A percentile compares a stretch with the other conserved stretches of the same genome.
These are phyloP conservation scores for Ustilago vetiveriae DNA, from an alignment of 1,284 basidiomycete genomes.

Conservation along the genomic window DNA sequence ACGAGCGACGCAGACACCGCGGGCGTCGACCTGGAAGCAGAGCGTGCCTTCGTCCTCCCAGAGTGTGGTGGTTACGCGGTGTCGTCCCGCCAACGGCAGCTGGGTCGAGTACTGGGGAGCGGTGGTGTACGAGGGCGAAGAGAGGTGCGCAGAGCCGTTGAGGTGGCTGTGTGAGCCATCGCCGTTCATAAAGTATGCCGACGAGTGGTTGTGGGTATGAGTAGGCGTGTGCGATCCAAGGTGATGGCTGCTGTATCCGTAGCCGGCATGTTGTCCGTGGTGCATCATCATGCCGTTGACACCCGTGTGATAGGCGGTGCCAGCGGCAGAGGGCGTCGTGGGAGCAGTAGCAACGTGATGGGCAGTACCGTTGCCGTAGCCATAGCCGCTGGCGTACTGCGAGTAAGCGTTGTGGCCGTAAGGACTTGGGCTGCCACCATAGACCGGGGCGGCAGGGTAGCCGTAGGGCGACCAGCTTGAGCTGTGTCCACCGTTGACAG, in stretches of 20 bases:
- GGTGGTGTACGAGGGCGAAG: conserved; percentile 57
- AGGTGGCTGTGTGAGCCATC: conserved; percentile 50
- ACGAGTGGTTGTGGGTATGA: conserved; percentile 47
- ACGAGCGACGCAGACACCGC: conserved; percentile 65
- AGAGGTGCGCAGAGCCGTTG: conserved; percentile 45
- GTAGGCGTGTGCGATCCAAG: conserved; percentile 48
- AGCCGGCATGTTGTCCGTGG: conserved; percentile 48
- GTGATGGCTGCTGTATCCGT: conserved; percentile 48
- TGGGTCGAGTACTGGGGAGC: conserved; percentile 62
- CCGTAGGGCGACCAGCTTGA: conserved; percentile 52
- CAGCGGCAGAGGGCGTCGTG: conserved; percentile 42
- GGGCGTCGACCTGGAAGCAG: conserved; percentile 66
- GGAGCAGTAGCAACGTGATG: conserved; percentile 45
- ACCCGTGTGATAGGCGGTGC: conserved; percentile 34
- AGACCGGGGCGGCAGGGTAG: conserved; percentile 48
- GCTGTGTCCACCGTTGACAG: conserved; percentile 47
- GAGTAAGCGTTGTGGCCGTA: conserved; percentile 53
- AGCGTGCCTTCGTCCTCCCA: conserved; percentile 67
- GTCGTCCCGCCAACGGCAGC: conserved; percentile 60
- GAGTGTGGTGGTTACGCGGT: conserved; percentile 65
- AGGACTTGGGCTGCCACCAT: conserved; percentile 44
- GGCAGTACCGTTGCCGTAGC: conserved; percentile 40
- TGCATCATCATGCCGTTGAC: conserved; percentile 56
- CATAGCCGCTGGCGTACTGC: conserved; percentile 49
- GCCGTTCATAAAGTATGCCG: conserved; percentile 51